These are phyloP conservation scores for Aspergillus cavernicola DNA, from an alignment of 495 filamentous ascomycete species.

Conservation along the genomic window DNA sequence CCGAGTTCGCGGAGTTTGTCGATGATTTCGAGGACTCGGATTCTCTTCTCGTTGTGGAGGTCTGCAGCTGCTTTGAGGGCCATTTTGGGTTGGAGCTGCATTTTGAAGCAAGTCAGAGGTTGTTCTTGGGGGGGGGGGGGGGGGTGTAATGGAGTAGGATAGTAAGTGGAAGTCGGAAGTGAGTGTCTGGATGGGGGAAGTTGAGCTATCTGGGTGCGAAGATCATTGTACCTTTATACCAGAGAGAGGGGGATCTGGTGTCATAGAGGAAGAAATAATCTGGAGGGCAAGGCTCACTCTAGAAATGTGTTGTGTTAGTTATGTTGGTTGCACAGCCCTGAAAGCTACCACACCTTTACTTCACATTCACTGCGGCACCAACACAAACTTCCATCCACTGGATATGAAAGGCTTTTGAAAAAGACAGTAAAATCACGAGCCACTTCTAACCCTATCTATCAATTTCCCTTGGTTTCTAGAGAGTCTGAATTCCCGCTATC, in stretches of 20 bases:
- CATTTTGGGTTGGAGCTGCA: not conserved
- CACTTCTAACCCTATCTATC: too few relatives aligned
- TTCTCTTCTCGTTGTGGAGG: conserved; percentile 12
- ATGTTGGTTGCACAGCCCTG: not conserved
- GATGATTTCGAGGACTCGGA: conserved; percentile 25
- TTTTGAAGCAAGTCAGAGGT: too few relatives aligned
- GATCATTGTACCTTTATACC: not conserved
- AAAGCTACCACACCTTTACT: not conserved
- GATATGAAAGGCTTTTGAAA: not conserved
- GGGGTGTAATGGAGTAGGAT: not conserved
- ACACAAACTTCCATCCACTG: not conserved
- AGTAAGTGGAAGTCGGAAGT: too few relatives aligned
- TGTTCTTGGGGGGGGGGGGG: too few relatives aligned
- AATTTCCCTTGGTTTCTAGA: too few relatives aligned
- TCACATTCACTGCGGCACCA: not conserved
- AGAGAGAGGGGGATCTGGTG: too few relatives aligned
- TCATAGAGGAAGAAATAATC: too few relatives aligned
- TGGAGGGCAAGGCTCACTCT: too few relatives aligned
- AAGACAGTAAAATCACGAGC: too few relatives aligned
- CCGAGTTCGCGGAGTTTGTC: conserved; percentile 35
- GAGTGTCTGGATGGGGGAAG: not conserved
- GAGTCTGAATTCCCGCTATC: too few relatives aligned
- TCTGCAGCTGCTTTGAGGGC: not conserved
- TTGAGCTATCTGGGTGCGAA: not conserved
- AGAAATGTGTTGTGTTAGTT: not conserved